A percentile compares a stretch with the other conserved stretches of the same genome.
Evolutionary conservation across 208 protist genomes (phyloP).

Genomic region (Leishmania guyanensis): DNA sequence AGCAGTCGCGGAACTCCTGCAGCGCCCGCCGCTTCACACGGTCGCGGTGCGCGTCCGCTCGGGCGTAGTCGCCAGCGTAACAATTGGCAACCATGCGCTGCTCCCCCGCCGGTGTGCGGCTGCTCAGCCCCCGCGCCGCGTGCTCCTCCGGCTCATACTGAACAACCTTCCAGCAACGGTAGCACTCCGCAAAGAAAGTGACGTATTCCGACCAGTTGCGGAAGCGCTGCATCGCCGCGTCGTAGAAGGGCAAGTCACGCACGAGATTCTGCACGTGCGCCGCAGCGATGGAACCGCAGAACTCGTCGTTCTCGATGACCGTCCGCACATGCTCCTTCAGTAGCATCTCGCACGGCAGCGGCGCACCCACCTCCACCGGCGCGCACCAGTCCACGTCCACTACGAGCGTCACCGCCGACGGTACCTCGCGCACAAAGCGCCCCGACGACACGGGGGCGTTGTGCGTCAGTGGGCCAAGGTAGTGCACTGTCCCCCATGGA

Average conservation of each 20-base stretch:
- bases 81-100: conserved; percentile 58
- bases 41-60: conserved; percentile 53
- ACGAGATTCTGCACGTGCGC: conserved; percentile 80
- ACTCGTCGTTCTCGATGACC: conserved; percentile 75
- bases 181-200: conserved; percentile 37
- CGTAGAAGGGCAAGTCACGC: conserved; percentile 69
- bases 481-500: conserved; percentile 43
- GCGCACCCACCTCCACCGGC: conserved; percentile 19
- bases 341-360: conserved; percentile 60
- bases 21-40: conserved; percentile 44
- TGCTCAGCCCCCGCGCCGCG: conserved; percentile 43
- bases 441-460: conserved; percentile 36
- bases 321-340: conserved; percentile 68
- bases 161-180: conserved; percentile 48
- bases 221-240: conserved; percentile 47
- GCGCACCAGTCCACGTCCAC: conserved; percentile 45
- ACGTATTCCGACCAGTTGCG: conserved; percentile 64
- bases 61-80: conserved; percentile 28
- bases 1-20: conserved; percentile 34
- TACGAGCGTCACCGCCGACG: conserved; percentile 31
- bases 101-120: conserved; percentile 44
- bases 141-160: conserved; percentile 48
- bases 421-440: conserved; percentile 43
- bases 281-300: conserved; percentile 60
- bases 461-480: conserved; percentile 35